Conservation (phyloP, 1,284 basidiomycete species). For the Rhodotorula sp. region DNA sequence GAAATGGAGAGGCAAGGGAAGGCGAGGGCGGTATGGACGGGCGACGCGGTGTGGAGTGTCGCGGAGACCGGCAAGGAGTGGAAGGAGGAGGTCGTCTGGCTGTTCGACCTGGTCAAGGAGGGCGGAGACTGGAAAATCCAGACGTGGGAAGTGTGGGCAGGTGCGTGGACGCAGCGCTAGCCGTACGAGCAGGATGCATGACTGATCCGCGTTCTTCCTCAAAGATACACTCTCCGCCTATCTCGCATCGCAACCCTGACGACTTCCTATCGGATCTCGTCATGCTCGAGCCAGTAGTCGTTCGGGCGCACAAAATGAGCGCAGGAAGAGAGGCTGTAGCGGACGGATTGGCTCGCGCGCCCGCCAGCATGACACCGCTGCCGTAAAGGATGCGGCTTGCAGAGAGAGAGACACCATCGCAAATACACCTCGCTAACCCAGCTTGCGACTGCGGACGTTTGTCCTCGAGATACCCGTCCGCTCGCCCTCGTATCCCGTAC, state of each 20-base stretch:
- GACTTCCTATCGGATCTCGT: no score
- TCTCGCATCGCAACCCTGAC: no score
- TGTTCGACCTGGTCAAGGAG: neutral
- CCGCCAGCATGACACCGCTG: no score
- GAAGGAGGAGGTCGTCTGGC: constrained; percentile 13
- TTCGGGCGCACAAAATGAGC: no score
- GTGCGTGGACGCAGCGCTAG: no score
- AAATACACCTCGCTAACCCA: constrained; percentile 1
- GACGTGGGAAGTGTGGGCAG: constrained; percentile 20
- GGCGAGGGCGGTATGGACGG: constrained; percentile 9
- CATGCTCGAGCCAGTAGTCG: no score
- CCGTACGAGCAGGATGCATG: no score
- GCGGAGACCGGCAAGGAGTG: constrained; percentile 10
- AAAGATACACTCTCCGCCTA: neutral
- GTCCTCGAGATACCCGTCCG: constrained; percentile 72
- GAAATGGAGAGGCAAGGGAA: no score
- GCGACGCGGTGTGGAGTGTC: constrained; percentile 7
- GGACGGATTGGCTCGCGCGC: no score
- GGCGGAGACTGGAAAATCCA: neutral
- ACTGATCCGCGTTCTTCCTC: neutral
- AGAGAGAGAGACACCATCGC: no score
- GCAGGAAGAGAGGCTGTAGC: no score
- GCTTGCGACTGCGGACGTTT: constrained; percentile 62
- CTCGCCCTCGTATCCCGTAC: constrained; percentile 54
- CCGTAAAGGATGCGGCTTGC: no score